Evolutionary conservation across 768 basidiomycete genomes (phyloP).

Genomic region (Suillus brevipes): DNA sequence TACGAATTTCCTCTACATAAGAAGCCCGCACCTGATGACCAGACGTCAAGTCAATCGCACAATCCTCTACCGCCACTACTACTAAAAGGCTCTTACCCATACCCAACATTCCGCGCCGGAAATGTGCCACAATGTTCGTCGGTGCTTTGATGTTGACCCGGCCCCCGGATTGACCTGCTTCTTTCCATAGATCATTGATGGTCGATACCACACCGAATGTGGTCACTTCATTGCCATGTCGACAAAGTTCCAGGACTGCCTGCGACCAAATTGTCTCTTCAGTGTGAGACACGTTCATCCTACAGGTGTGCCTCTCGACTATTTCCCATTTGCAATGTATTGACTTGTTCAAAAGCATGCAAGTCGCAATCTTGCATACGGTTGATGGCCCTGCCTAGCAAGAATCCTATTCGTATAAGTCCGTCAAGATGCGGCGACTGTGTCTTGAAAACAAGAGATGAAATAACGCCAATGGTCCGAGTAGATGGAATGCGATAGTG

Average conservation of each 20-base stretch:
- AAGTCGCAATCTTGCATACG: slow-evolving; percentile 55
- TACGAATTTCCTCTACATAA: slow-evolving; percentile 33
- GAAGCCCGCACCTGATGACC: slow-evolving; percentile 13
- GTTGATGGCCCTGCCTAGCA: slow-evolving; percentile 66
- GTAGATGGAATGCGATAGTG: slow-evolving; percentile 10
- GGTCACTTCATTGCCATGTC: slow-evolving; percentile 74
- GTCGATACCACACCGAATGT: slow-evolving; percentile 68
- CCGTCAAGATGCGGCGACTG: slow-evolving; percentile 45
- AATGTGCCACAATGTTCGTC: slow-evolving; percentile 77
- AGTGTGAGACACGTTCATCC: slow-evolving; percentile 63
- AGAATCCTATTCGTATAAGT: slow-evolving; percentile 72
- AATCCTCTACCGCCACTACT: background rate
- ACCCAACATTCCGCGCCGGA: slow-evolving; percentile 16
- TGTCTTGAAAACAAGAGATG: slow-evolving; percentile 26
- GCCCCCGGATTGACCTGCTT: slow-evolving; percentile 8
- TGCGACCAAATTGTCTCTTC: slow-evolving; percentile 64
- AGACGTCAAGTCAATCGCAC: background rate
- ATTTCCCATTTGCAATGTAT: background rate
- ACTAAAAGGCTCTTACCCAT: background rate
- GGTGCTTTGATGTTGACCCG: slow-evolving; percentile 10
- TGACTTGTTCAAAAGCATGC: slow-evolving; percentile 43
- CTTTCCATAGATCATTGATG: slow-evolving; percentile 64
- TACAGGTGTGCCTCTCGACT: slow-evolving; percentile 40
- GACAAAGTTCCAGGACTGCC: slow-evolving; percentile 67
- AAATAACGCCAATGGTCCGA: slow-evolving; percentile 12